Conservation (phyloP, 495 filamentous ascomycete genomes). For the Collariella sp. region DNA sequence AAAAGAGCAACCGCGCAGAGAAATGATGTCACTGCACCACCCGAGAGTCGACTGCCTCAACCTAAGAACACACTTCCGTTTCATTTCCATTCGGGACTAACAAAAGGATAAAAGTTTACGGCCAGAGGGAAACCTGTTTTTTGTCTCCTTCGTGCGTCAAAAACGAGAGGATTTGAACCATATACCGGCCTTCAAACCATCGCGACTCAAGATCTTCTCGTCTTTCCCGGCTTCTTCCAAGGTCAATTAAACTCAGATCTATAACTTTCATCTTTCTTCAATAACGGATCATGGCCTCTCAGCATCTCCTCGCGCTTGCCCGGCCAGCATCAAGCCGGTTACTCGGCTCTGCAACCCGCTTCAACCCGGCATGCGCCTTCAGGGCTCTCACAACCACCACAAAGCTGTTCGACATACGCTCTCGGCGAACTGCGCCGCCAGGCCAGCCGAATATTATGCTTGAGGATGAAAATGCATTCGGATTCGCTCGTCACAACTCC, state of each 20-base stretch:
- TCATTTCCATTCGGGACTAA: too few species aligned
- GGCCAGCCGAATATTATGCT: constrained; percentile 28
- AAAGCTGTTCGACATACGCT: neutral
- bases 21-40: neutral
- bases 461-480: constrained; percentile 44
- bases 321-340: neutral
- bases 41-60: too few species aligned
- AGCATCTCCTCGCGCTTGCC: neutral
- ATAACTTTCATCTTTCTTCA: neutral
- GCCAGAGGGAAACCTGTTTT: too few species aligned
- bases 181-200: too few species aligned
- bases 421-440: neutral
- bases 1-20: neutral
- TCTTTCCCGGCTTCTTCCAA: too few species aligned
- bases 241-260: too few species aligned
- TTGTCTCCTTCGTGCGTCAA: too few species aligned
- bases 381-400: neutral
- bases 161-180: too few species aligned
- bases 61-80: too few species aligned
- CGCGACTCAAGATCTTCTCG: too few species aligned
- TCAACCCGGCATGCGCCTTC: neutral
- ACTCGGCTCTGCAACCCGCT: neutral
- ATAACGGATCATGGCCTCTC: neutral
- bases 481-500: constrained; percentile 47
- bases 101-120: too few species aligned